phyloP scores from a whole-genome alignment of 2,329 filamentous ascomycete species.

The Mariannaea sp. region DNA sequence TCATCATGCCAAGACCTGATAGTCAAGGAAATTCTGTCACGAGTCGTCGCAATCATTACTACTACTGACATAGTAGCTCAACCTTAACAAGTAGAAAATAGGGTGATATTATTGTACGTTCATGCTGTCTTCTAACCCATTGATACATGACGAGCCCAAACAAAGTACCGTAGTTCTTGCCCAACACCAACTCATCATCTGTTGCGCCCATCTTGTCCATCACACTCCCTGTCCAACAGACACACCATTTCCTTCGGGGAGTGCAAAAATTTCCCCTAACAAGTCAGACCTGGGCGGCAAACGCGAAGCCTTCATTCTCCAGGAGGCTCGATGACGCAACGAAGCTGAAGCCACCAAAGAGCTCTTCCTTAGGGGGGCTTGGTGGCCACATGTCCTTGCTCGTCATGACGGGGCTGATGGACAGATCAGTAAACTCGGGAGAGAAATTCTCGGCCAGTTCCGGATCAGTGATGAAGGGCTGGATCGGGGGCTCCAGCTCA shows the following conservation, averaged over 20 bases:
- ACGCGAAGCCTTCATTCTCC: conserved; percentile 52
- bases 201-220: not conserved
- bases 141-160: conserved; percentile 13
- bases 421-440: conserved; percentile 85
- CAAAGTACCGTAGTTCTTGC: conserved; percentile 8
- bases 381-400: conserved; percentile 49
- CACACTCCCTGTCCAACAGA: conserved; percentile 5
- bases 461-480: conserved; percentile 92
- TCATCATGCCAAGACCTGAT: conserved; percentile 7
- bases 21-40: not conserved
- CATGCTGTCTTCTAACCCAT: conserved; percentile 5
- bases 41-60: conserved; percentile 1
- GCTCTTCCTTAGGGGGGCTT: conserved; percentile 55
- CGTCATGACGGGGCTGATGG: conserved; percentile 73
- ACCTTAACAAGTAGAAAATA: not conserved
- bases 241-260: not conserved
- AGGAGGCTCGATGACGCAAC: conserved; percentile 63
- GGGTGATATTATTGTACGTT: not conserved
- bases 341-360: conserved; percentile 68
- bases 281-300: conserved; percentile 30
- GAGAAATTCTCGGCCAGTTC: conserved; percentile 97
- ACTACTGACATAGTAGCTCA: not conserved
- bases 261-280: not conserved
- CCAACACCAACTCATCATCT: not conserved
- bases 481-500: conserved; percentile 86